Evolutionary conservation across 192 early-diverging fungal genomes (phyloP), one percentile per base, ranked within the genome.

Genomic region (Mortierella antarctica): DNA sequence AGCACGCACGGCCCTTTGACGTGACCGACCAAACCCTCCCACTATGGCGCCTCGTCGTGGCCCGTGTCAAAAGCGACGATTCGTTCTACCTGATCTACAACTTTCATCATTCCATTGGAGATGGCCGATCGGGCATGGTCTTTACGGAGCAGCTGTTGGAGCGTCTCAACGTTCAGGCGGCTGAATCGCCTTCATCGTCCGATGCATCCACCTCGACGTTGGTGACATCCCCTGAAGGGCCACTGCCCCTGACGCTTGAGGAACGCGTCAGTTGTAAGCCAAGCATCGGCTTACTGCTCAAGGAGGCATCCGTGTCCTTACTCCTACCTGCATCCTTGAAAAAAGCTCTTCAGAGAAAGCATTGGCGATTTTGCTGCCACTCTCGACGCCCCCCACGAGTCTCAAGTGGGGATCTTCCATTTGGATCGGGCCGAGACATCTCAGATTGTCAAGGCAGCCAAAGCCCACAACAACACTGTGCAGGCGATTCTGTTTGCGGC

Each of bases 31-130:
- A 41, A n/a, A 48, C 64, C 39, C 41, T 65, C 23, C 74, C 74
- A n/a, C 74, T 77, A 56, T 77, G 74, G 74, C 61, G 62, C 20
- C 65, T 69, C 50, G 53, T 65, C 10, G 67, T 77, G 7, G 74
- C 46, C 7, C 57, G 70, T 17, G 74, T 77, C 48, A 59, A 77
- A 48, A n/a, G 57, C 7, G 74, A 70, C 18, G 44, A 65, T 39
- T 65, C 74, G 0, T 77, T 70, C 56, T 77, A 48, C 57, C 21
- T 77, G 46, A 17, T 70, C n/a, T 60, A 71, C 40, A 53, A 17
- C 18, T 71, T 62, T 48, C 69, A 71, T 9, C 69, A 71, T 42
- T n/a, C 50, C 7, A 71, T 71, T 31, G 50, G 48, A 2, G 69
- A 71, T 17, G 69, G 69, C 14, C 31, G 31, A 31, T 31, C 31